Evolutionary conservation across 106 monocot genomes (phyloP).

Genomic region (Allium sativum): DNA sequence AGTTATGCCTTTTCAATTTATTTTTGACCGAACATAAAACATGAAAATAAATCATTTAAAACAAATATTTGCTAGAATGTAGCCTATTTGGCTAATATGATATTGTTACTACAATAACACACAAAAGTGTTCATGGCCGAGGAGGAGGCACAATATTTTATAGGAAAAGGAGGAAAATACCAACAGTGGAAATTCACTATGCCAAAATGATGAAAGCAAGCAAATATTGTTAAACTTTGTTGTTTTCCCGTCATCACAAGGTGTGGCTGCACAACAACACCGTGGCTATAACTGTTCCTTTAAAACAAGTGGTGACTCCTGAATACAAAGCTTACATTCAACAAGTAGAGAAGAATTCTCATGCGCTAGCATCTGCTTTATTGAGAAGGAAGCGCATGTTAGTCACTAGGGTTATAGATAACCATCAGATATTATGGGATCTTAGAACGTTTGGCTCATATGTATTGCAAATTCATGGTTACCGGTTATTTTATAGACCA

Average conservation of each 20-base stretch:
- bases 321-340: constrained; percentile 82
- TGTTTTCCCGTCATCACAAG: constrained; percentile 85
- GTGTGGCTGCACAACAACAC: constrained; percentile 89
- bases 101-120: constrained; percentile 62
- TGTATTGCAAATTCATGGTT: no score
- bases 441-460: constrained; percentile 82
- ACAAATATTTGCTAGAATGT: constrained; percentile 38
- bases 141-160: constrained; percentile 88
- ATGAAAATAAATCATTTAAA: no score
- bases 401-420: constrained; percentile 88
- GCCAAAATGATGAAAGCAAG: constrained; percentile 45
- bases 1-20: no score
- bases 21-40: no score
- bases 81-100: constrained; percentile 66
- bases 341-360: constrained; percentile 88
- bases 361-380: constrained; percentile 64
- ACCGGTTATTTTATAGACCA: no score
- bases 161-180: constrained; percentile 63
- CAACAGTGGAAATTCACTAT: constrained; percentile 32
- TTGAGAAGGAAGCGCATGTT: constrained; percentile 72
- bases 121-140: constrained; percentile 57
- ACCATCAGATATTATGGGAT: constrained; percentile 88
- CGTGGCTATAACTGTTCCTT: constrained; percentile 70
- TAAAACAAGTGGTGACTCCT: constrained; percentile 72
- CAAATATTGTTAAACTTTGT: constrained; percentile 79